A percentile compares a stretch with the other conserved stretches of the same genome.
Evolutionary conservation across 2,329 filamentous ascomycete genomes (phyloP).

Genomic region (Periconia sp.): DNA sequence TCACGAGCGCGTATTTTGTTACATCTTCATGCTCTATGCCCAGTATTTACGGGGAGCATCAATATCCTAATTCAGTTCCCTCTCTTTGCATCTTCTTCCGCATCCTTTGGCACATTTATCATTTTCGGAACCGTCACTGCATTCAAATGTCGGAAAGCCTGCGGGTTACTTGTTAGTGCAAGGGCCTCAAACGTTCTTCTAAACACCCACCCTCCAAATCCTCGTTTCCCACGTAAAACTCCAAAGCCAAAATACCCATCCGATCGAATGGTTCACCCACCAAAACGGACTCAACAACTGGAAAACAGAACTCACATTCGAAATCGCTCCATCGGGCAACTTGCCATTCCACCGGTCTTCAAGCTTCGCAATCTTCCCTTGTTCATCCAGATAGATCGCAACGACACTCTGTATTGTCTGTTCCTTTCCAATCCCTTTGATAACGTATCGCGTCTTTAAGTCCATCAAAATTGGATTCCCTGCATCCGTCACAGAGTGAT

Average conservation of each 20-base stretch:
- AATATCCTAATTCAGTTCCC: slow-evolving; percentile 41
- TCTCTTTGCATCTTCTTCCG: slow-evolving; percentile 53
- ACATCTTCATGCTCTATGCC: background rate
- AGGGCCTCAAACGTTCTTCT: background rate
- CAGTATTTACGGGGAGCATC: slow-evolving; percentile 1
- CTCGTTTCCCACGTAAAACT: slow-evolving; percentile 44
- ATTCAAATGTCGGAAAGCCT: slow-evolving; percentile 58
- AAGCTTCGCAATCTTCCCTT: slow-evolving; percentile 53
- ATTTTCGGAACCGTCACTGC: slow-evolving; percentile 55
- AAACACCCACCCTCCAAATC: slow-evolving; percentile 45
- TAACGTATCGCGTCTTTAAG: slow-evolving; percentile 54
- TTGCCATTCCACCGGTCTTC: slow-evolving; percentile 60
- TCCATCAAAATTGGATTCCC: slow-evolving; percentile 64
- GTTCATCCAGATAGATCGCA: slow-evolving; percentile 48
- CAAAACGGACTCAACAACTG: slow-evolving; percentile 39
- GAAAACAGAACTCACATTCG: slow-evolving; percentile 50
- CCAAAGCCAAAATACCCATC: slow-evolving; percentile 43
- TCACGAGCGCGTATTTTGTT: slow-evolving; percentile 20
- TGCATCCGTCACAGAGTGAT: slow-evolving; percentile 55
- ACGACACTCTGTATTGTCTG: slow-evolving; percentile 53
- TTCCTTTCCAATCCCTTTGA: slow-evolving; percentile 57
- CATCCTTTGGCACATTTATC: slow-evolving; percentile 56
- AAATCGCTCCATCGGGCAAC: slow-evolving; percentile 53
- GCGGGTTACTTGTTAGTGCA: slow-evolving; percentile 29
- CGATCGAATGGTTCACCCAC: slow-evolving; percentile 43